Evolutionary conservation across 306 rosid species (phyloP).

Genomic region (Glycyrrhiza uralensis): DNA sequence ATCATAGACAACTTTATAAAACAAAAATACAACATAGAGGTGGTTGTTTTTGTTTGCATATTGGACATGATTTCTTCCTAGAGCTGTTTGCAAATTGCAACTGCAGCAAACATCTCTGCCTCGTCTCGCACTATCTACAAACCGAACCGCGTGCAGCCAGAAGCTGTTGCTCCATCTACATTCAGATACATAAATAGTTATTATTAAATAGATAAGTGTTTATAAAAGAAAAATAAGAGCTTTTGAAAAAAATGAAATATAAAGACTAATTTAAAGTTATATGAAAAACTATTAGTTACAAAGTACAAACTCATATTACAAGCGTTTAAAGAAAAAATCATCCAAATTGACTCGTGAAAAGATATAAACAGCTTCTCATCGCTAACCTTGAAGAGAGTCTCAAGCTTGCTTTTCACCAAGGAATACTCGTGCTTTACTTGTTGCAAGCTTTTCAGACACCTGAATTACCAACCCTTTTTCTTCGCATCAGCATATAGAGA

Average conservation of each 20-base stretch:
- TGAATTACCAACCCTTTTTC: slow-evolving; percentile 8
- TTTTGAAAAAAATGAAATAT: too few relatives aligned
- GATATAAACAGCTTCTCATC: neutral
- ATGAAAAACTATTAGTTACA: too few relatives aligned
- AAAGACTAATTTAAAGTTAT: too few relatives aligned
- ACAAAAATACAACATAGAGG: slow-evolving; percentile 21
- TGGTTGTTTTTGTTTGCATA: slow-evolving; percentile 10
- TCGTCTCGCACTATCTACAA: slow-evolving; percentile 28
- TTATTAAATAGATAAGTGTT: too few relatives aligned
- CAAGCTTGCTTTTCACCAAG: slow-evolving; percentile 60
- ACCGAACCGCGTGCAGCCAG: slow-evolving; percentile 34
- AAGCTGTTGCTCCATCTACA: slow-evolving; percentile 59
- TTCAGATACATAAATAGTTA: slow-evolving; percentile 1
- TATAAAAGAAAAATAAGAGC: too few relatives aligned
- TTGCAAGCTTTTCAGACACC: slow-evolving; percentile 71
- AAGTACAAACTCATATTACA: too few relatives aligned
- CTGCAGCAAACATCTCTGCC: slow-evolving; percentile 4
- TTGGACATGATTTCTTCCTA: neutral
- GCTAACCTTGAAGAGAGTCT: slow-evolving; percentile 68
- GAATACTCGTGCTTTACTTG: slow-evolving; percentile 60
- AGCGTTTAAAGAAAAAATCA: too few relatives aligned
- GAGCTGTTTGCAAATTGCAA: neutral
- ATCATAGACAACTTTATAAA: slow-evolving; percentile 17
- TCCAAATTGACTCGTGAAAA: neutral
- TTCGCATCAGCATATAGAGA: neutral